Base-by-base conservation (phyloP, 129 eudicot species). In the Centaurea solstitialis region DNA sequence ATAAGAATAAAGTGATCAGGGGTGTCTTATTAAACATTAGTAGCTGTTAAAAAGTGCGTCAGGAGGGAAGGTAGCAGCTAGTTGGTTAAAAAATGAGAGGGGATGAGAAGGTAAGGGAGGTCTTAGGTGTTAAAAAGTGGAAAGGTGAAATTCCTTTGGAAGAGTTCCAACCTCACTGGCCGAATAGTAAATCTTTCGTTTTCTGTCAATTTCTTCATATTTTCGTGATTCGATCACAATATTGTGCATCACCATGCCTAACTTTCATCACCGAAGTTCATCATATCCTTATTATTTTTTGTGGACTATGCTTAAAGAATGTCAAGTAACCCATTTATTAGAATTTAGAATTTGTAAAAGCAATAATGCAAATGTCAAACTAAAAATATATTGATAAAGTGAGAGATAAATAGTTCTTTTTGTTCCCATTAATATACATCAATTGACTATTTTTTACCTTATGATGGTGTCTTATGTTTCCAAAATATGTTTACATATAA, bases 311-410 rank as follows among this genome's bases (percentile, higher is more conserved):
- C 68, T 64, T 64, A 64, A 64, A 20, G 30, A 64, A 20, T 64
- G 68, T 21, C 21, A 22, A 7, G 9, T 20, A 64, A 64, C 15
- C 26, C 30, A 7, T 21, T 20, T 21, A 7, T 20, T 64, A 64
- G 68, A 64, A 64, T 64, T 64, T 64, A 21, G 68, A 62, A 64
- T 64, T 21, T 64, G 30, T 64, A 64, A 22, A 62, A 62, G 68
- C 20, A 21, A 62, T 53, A 53, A 17, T 17, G 22, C 22, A 53
- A 53, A 53, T 53, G 17, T 17, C 64, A 53, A 57, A 57, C 65
- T 5, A 22, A 0, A 64, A 64, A 9, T 64, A 22, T 18, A 20
- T 18, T 18, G 30, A 21, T 64, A 64, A 64, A 64, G 30, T 62
- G 59, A n/a, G 72, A 39, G 17, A 15, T 66, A 24, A 65, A 61